phyloP scores from a whole-genome alignment of 208 protist genomes.

The Angomonas ambiguus region DNA sequence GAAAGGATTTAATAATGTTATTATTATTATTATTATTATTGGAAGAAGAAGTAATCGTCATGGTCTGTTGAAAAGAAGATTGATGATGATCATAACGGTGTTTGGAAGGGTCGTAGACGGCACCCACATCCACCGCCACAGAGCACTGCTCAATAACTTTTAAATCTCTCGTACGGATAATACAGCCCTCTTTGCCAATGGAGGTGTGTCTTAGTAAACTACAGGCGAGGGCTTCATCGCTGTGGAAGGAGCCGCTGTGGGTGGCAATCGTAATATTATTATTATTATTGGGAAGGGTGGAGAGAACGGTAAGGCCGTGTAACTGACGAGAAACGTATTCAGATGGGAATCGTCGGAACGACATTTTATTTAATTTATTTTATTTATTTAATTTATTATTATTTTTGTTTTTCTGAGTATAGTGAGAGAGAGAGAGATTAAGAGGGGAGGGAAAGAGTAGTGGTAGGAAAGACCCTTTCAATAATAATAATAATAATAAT shows the following conservation, averaged over 20 bases:
- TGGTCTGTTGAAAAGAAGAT: slow-evolving; percentile 87
- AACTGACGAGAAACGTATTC: slow-evolving; percentile 71
- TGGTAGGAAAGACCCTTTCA: neutral
- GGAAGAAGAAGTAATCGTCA: slow-evolving; percentile 37
- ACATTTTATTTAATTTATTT: slow-evolving; percentile 10
- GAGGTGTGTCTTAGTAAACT: slow-evolving; percentile 78
- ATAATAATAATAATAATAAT: neutral
- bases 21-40: too few species aligned
- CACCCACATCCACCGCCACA: slow-evolving; percentile 96
- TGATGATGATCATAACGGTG: slow-evolving; percentile 96
- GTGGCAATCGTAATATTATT: slow-evolving; percentile 66
- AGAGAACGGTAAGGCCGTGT: slow-evolving; percentile 37
- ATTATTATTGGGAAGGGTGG: slow-evolving; percentile 12
- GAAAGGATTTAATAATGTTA: slow-evolving; percentile 31
- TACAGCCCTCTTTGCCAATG: slow-evolving; percentile 41
- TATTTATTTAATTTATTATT: slow-evolving; percentile 15
- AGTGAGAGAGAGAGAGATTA: neutral
- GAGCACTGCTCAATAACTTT: slow-evolving; percentile 57
- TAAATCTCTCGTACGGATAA: slow-evolving; percentile 87
- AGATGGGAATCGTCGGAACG: slow-evolving; percentile 8
- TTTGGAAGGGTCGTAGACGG: slow-evolving; percentile 81
- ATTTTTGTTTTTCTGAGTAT: slow-evolving; percentile 14
- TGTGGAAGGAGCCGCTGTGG: slow-evolving; percentile 93
- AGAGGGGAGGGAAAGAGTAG: neutral
- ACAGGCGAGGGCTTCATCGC: slow-evolving; percentile 94